Conservation (phyloP, 805 yeast species). For the Torulaspora indica region DNA sequence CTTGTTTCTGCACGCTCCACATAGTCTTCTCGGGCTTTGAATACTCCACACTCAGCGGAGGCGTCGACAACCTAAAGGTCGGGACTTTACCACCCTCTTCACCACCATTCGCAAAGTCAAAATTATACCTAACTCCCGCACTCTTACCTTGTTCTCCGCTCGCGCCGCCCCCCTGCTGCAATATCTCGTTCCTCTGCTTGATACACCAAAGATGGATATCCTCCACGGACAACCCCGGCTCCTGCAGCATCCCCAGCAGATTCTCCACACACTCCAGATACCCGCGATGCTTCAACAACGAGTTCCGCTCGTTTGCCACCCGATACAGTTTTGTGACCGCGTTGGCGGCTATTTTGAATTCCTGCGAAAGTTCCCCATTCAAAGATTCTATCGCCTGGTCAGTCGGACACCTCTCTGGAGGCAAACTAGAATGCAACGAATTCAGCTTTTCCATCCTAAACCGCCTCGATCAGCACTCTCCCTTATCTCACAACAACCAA, state of each 20-base stretch:
- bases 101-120: constrained; percentile 13
- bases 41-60: constrained; percentile 25
- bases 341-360: constrained; percentile 68
- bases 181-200: constrained; percentile 20
- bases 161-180: constrained; percentile 4
- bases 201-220: constrained; percentile 28
- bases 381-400: constrained; percentile 33
- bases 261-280: constrained; percentile 62
- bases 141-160: not conserved
- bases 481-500: not conserved
- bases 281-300: constrained; percentile 51
- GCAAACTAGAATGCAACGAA: constrained; percentile 26
- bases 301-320: constrained; percentile 50
- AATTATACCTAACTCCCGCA: constrained; percentile 10
- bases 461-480: not conserved
- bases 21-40: constrained; percentile 12
- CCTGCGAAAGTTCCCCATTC: constrained; percentile 51
- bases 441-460: constrained; percentile 31
- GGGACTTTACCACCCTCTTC: constrained; percentile 11
- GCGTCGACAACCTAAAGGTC: constrained; percentile 21
- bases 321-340: constrained; percentile 66
- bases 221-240: constrained; percentile 14
- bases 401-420: constrained; percentile 34
- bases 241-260: constrained; percentile 38
- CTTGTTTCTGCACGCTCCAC: constrained; percentile 9